phyloP scores from a whole-genome alignment of 768 basidiomycete genomes.

The Leccinum uliginosum region DNA sequence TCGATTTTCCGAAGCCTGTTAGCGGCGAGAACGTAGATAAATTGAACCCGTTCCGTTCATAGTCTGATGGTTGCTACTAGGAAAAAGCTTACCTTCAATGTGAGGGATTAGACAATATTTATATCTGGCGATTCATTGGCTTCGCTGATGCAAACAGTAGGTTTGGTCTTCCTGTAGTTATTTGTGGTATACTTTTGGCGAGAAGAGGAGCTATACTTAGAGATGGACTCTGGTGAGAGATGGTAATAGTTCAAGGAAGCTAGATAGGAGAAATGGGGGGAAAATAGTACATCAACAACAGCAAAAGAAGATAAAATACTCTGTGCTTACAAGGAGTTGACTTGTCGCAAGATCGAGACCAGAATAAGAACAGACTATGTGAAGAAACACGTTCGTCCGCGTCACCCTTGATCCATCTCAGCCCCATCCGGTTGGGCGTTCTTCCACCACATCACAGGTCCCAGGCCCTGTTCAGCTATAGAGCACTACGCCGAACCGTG shows the following conservation, averaged over 20 bases:
- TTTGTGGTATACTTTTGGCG: not conserved
- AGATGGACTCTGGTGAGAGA: not conserved
- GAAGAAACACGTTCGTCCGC: not conserved
- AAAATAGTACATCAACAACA: not conserved
- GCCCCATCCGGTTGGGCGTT: constrained; percentile 40
- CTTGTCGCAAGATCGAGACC: not conserved
- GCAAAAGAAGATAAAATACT: not conserved
- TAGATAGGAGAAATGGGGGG: not conserved
- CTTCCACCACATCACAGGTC: constrained; percentile 75
- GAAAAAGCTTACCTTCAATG: not conserved
- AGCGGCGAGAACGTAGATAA: not conserved
- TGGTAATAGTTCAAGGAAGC: not conserved
- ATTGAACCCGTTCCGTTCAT: not conserved
- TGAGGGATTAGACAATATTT: not conserved
- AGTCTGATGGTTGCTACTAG: not conserved
- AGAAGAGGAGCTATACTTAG: not conserved
- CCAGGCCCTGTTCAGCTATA: constrained; percentile 78
- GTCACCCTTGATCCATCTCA: constrained; percentile 37
- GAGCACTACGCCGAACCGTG: constrained; percentile 54
- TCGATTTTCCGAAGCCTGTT: not conserved
- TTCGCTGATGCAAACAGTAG: not conserved
- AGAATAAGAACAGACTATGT: not conserved
- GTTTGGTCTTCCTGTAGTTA: not conserved
- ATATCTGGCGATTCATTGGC: not conserved
- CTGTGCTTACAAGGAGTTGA: constrained; percentile 1